A percentile compares a stretch with the other conserved stretches of the same genome.
Evolutionary conservation across 768 basidiomycete species (phyloP).

Genomic region (Pisolithus marmoratus): DNA sequence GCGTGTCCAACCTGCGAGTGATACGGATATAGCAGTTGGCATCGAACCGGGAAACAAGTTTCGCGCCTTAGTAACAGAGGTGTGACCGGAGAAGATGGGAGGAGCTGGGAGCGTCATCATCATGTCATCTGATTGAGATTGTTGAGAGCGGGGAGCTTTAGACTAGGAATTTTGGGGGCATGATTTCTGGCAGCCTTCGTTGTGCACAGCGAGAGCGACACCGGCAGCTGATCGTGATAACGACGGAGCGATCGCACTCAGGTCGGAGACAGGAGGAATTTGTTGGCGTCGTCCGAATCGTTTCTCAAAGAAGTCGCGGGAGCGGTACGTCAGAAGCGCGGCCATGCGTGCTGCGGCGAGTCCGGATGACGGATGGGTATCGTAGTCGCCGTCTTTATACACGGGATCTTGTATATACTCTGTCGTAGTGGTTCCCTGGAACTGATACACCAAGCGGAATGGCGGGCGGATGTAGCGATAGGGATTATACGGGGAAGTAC

Average conservation of each 20-base stretch:
- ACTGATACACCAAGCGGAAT: slow-evolving; percentile 98
- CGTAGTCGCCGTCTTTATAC: slow-evolving; percentile 85
- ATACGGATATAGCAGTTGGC: slow-evolving; percentile 96
- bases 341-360: slow-evolving; percentile 93
- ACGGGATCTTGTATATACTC: slow-evolving; percentile 93
- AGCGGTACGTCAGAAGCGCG: slow-evolving; percentile 89
- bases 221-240: slow-evolving; percentile 28
- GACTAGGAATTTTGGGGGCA: slow-evolving; percentile 26
- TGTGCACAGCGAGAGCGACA: slow-evolving; percentile 69
- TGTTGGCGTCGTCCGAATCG: slow-evolving; percentile 87
- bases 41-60: slow-evolving; percentile 93
- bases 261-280: slow-evolving; percentile 13
- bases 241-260: slow-evolving; percentile 31
- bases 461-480: slow-evolving; percentile 91
- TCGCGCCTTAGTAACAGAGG: slow-evolving; percentile 95
- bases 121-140: slow-evolving; percentile 11
- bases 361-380: slow-evolving; percentile 70
- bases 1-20: slow-evolving; percentile 80
- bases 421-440: slow-evolving; percentile 98
- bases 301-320: slow-evolving; percentile 88
- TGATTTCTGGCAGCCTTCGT: slow-evolving; percentile 70
- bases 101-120: slow-evolving; percentile 5
- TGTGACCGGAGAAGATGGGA: slow-evolving; percentile 81
- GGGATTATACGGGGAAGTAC: slow-evolving; percentile 77
- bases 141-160: slow-evolving; percentile 11